Evolutionary conservation across 306 rosid species (phyloP), one percentile per base, ranked within the genome.

Genomic region (Vicia sativa): DNA sequence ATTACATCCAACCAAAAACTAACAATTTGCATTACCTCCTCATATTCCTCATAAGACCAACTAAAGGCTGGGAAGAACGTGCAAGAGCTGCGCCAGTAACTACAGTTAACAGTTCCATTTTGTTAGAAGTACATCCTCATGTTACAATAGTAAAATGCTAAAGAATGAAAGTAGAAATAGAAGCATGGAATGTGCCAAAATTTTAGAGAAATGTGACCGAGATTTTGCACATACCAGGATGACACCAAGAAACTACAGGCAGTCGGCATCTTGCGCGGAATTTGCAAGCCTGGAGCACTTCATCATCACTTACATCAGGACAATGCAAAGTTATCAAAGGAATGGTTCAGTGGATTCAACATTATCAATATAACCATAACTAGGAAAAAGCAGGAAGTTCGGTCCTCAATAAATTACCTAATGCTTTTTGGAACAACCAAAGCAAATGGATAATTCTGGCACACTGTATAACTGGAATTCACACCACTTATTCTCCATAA

Each of bases 1-100:
- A 2, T 68, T 78, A 54, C 28, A n/a, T 34, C 29, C 16, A 3
- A n/a, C 34, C n/a, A 52, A 60, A 50, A 54, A 60, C 62, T 45
- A 55, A 23, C 13, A 16, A 21, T 46, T 43, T 19, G 37, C 41
- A 75, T 84, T 90, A 93, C 99, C 99, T 93, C 86, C 97, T 88
- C 92, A 87, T 83, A 80, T 88, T 93, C 95, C 85, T 88, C 99
- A 93, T 88, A 75, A 93, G 79, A 73, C 99, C 99, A 82, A 90
- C 97, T 70, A 90, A 73, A 53, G 99, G 99, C 78, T 93, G 99
- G 77, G 99, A 87, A 70, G 99, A 93, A 65, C 97, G 97, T 68
- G 99, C 97, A 84, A 93, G 95, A 55, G 87, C 99, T 43, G 97
- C 99, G 81, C 99, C 99, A 18, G 86, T 86, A 75, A 57, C 99